Percentiles rank a stretch among this genome's conserved stretches.
Conservation (phyloP, 345 rosid species). For the Mallotus nudiflorus region DNA sequence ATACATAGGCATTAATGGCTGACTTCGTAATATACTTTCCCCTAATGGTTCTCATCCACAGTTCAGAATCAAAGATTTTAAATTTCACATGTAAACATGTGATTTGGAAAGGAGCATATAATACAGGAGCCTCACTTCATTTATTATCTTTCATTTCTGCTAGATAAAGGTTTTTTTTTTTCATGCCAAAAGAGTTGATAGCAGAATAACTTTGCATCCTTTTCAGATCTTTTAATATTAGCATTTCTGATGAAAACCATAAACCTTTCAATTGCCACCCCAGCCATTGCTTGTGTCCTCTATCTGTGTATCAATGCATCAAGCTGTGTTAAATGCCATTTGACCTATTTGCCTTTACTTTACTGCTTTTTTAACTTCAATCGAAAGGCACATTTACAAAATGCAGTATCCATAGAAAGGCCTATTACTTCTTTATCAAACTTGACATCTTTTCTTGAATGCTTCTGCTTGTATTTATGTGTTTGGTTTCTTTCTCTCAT, state of each 20-base stretch:
- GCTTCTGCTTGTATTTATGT: background rate
- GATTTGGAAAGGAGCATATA: constrained; percentile 25
- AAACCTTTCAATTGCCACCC: background rate
- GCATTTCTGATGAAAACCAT: constrained; percentile 36
- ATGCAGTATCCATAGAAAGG: background rate
- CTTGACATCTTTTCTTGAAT: background rate
- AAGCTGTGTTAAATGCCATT: constrained; percentile 6
- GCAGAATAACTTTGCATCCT: constrained; percentile 13
- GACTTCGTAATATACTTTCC: constrained; percentile 34
- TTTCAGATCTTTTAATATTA: constrained; percentile 36
- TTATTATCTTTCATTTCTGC: constrained; percentile 25
- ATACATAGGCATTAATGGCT: constrained; percentile 29
- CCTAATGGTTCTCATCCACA: constrained; percentile 31
- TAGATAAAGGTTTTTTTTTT: background rate
- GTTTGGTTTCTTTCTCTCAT: background rate
- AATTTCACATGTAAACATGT: constrained; percentile 3
- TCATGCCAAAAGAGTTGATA: constrained; percentile 34
- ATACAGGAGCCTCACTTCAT: constrained; percentile 33
- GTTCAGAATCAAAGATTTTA: constrained; percentile 12
- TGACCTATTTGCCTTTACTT: background rate
- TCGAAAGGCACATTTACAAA: background rate
- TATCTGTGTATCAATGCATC: too few relatives aligned
- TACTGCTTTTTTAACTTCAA: background rate
- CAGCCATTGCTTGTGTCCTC: background rate
- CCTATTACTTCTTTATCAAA: constrained; percentile 5